phyloP scores from a whole-genome alignment of 2,329 filamentous ascomycete genomes.

The Pseudogymnoascus sp. region DNA sequence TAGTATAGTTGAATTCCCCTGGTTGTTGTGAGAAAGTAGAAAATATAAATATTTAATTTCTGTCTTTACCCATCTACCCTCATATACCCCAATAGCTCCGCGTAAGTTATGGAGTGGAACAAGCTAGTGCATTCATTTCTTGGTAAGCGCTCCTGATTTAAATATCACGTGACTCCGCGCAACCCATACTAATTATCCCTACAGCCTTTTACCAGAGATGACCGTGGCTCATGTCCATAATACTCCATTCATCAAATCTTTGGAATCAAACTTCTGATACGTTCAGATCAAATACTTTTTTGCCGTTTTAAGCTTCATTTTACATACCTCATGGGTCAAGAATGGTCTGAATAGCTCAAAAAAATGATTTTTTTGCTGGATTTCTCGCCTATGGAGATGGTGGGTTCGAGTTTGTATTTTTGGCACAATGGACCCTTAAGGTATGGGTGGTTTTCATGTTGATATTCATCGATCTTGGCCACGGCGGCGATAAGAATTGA shows the following conservation, averaged over 20 bases:
- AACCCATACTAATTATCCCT: constrained; percentile 14
- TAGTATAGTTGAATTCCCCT: neutral
- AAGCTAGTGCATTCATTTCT: constrained; percentile 33
- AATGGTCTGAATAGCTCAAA: constrained; percentile 1
- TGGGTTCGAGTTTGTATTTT: constrained; percentile 1
- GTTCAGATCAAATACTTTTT: constrained; percentile 23
- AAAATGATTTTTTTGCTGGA: neutral
- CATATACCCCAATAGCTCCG: neutral
- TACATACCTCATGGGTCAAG: neutral
- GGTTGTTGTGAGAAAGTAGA: neutral
- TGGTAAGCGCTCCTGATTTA: constrained; percentile 17
- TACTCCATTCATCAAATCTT: constrained; percentile 48
- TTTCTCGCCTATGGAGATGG: neutral
- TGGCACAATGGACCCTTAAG: neutral
- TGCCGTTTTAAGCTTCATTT: constrained; percentile 13
- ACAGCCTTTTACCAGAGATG: constrained; percentile 34
- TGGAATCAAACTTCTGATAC: constrained; percentile 33
- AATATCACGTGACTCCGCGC: neutral
- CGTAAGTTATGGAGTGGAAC: constrained; percentile 27
- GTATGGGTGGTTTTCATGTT: neutral
- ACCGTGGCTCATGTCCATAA: constrained; percentile 39
- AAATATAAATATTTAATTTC: neutral
- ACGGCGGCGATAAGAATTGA: neutral
- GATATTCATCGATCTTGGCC: neutral
- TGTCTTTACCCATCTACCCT: neutral